Conservation (phyloP, 2,329 filamentous ascomycete species). For the Aspergillus nomiae region DNA sequence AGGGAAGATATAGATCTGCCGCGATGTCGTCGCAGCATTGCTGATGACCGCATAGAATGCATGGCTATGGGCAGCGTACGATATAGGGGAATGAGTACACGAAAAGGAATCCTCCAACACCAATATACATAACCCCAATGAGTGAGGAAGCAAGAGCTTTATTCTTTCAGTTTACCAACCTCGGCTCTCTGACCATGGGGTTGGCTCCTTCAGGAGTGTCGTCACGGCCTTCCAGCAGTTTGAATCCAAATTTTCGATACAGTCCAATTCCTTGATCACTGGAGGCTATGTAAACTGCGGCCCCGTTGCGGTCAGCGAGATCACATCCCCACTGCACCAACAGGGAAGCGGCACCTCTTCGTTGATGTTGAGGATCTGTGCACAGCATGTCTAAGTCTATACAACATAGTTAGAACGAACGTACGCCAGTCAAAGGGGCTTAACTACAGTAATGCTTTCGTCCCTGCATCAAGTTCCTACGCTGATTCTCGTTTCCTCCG, state of each 20-base stretch:
- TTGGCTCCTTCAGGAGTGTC: not conserved
- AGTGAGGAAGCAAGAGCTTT: not conserved
- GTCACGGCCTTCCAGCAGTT: not conserved
- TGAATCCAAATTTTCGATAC: conserved; percentile 19
- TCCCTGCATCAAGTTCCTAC: not conserved
- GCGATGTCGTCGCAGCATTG: no score
- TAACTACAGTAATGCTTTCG: not conserved
- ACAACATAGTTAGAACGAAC: not conserved
- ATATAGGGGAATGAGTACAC: not conserved
- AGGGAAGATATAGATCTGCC: no score
- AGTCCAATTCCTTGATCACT: conserved; percentile 10
- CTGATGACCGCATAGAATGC: no score
- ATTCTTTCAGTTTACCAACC: not conserved
- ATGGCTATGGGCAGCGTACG: no score
- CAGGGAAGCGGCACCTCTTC: conserved; percentile 21
- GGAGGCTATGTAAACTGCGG: conserved; percentile 17
- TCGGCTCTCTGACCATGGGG: not conserved
- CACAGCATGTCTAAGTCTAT: conserved; percentile 9
- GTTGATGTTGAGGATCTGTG: conserved; percentile 24
- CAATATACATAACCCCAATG: not conserved
- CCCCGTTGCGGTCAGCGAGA: conserved; percentile 11
- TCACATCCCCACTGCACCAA: conserved; percentile 23
- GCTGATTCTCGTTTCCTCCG: not conserved
- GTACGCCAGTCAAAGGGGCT: not conserved
- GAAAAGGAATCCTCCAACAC: not conserved